Percentiles rank a stretch among this genome's conserved stretches.
Conservation (phyloP, 768 basidiomycete genomes). For the Tulasnella sp. region DNA sequence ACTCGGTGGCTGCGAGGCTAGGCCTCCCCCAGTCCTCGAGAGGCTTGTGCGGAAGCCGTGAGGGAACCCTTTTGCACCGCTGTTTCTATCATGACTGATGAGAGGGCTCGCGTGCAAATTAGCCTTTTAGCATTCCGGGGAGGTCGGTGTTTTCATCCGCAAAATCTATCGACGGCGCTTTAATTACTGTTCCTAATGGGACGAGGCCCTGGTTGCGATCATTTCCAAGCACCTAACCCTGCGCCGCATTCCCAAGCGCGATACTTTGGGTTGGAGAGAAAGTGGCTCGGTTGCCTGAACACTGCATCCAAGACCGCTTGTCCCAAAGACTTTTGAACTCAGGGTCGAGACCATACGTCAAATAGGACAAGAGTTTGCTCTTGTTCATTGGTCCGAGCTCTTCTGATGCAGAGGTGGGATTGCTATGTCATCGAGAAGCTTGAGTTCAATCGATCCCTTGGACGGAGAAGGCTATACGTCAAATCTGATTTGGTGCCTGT, state of each 20-base stretch:
- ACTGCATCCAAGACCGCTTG: background rate
- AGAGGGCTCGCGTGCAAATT: background rate
- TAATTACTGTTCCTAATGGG: background rate
- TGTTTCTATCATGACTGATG: background rate
- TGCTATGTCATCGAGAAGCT: background rate
- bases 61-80: background rate
- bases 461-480: constrained; percentile 6
- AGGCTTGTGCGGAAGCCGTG: background rate
- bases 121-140: constrained; percentile 5
- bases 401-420: background rate
- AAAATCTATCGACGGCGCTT: background rate
- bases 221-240: background rate
- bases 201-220: background rate
- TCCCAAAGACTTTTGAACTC: background rate
- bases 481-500: background rate
- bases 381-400: background rate
- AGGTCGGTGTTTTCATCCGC: background rate
- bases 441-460: background rate
- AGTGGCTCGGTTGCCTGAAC: background rate
- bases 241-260: background rate
- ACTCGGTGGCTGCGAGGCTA: background rate
- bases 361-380: background rate
- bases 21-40: background rate
- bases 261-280: background rate
- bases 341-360: background rate